Percentiles rank a stretch among this genome's conserved stretches.
phyloP scores from a whole-genome alignment of 169 alveolate species.

The Cystoisospora suis region DNA sequence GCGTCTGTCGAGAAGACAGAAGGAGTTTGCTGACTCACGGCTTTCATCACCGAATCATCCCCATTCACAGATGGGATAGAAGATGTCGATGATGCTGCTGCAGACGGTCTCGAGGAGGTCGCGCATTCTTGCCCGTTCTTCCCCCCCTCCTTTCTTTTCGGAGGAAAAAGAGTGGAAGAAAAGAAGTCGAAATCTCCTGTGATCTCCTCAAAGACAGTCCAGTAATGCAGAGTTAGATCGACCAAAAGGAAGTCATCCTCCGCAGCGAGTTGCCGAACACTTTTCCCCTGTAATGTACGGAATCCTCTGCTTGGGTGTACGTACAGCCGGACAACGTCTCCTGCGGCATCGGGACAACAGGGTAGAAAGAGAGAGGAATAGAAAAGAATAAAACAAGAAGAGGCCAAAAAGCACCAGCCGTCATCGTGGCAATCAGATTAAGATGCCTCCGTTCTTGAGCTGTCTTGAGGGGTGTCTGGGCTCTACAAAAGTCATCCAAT shows the following conservation, averaged over 20 bases:
- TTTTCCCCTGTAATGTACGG: background rate
- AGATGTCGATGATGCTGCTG: background rate
- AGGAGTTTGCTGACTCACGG: background rate
- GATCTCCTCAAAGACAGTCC: conserved; percentile 12
- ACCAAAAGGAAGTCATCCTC: conserved; percentile 2
- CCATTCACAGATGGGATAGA: background rate
- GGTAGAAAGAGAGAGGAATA: too few species aligned
- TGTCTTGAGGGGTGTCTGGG: too few species aligned
- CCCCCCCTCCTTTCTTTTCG: too few species aligned
- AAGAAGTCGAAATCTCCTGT: background rate
- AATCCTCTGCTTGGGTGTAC: background rate
- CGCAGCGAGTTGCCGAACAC: background rate
- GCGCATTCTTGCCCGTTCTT: background rate
- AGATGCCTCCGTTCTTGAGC: too few species aligned
- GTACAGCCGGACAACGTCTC: background rate
- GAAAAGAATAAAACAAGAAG: too few species aligned
- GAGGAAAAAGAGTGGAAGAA: background rate
- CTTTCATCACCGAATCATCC: background rate
- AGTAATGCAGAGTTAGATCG: background rate
- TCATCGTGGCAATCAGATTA: too few species aligned
- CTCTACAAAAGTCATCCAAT: too few species aligned
- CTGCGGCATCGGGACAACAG: too few species aligned
- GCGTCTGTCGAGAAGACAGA: too few species aligned
- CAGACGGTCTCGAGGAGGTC: background rate
- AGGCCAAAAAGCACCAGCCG: too few species aligned